Conservation (phyloP, 139 green algal genomes). For the Bryopsis sp. region DNA sequence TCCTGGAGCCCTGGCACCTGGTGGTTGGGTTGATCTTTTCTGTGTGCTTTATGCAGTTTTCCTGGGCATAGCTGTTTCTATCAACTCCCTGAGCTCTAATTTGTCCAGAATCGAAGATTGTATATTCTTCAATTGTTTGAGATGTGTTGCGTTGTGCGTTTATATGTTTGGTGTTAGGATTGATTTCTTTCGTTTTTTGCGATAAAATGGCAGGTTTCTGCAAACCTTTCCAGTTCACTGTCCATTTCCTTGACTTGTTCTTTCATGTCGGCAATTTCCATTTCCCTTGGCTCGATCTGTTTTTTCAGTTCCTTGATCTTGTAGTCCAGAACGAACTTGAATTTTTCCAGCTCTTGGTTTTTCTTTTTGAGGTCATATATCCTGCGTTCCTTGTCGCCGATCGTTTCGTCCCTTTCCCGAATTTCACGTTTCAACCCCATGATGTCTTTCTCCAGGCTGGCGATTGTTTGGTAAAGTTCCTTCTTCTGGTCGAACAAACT, state of each 20-base stretch:
- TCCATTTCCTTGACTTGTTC: constrained; percentile 79
- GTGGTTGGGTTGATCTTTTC: too few relatives aligned
- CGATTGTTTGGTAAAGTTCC: constrained; percentile 45
- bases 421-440: constrained; percentile 72
- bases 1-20: too few relatives aligned
- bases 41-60: too few relatives aligned
- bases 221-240: constrained; percentile 59
- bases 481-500: constrained; percentile 69
- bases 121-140: too few relatives aligned
- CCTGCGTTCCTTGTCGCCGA: constrained; percentile 86
- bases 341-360: constrained; percentile 93
- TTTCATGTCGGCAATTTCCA: constrained; percentile 73
- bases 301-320: constrained; percentile 91
- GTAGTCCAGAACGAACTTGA: constrained; percentile 95
- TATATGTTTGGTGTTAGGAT: too few relatives aligned
- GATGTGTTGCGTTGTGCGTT: too few relatives aligned
- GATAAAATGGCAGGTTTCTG: neutral
- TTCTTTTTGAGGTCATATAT: constrained; percentile 94
- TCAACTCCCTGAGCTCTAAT: too few relatives aligned
- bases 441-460: constrained; percentile 76
- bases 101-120: too few relatives aligned
- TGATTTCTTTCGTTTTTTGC: too few relatives aligned
- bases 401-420: constrained; percentile 75
- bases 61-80: too few relatives aligned
- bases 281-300: constrained; percentile 75